Evolutionary conservation across 331 rosid species (phyloP), one percentile per base, ranked within the genome.

Genomic region (Phaseolus coccineus): DNA sequence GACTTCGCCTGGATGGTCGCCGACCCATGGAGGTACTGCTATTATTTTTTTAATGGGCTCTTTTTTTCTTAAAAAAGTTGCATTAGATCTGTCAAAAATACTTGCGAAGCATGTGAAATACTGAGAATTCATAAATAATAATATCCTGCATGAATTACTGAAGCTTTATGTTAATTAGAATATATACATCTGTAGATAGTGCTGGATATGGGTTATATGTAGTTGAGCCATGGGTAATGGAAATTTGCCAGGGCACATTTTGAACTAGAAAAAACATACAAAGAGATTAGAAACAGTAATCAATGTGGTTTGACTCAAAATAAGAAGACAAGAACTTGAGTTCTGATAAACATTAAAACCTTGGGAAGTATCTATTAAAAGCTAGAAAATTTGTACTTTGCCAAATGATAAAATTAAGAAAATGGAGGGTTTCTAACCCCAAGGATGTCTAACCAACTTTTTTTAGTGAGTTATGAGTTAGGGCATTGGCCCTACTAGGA

Each of bases 1-100:
- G 97, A 69, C 95, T 94, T 91, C 97, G 97, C 69, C 80, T 87
- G 74, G 97, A 94, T 55, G 98, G 98, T 42, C 97, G 98, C 66
- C 92, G 95, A 37, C 90, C 97, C 33, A 86, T 89, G 92, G 98
- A 94, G 81, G 96, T 91, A 58, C 7, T 37, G 22, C 9, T 58
- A 28, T 57, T 52, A 46, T 64, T 77, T 67, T 64, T 61, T 67
- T 30, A 30, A 12, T 10, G 42, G 67, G 8, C 30, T 10, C 35
- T 52, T 14, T 65, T 12, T 9, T 1, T 44, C 6, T 46, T 11
- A 42, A 16, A 6, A 6, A 10, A 13, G 1, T 30, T 73, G 58
- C 28, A n/a, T 61, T 59, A 14, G 9, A 59, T 27, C 37, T 58
- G 3, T 25, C 64, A 27, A 58, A 4, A 58, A 10, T 6, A 56